Evolutionary conservation across 2,329 filamentous ascomycete genomes (phyloP), one percentile per base, ranked within the genome.

Genomic region (Trichocomaceae sp.): DNA sequence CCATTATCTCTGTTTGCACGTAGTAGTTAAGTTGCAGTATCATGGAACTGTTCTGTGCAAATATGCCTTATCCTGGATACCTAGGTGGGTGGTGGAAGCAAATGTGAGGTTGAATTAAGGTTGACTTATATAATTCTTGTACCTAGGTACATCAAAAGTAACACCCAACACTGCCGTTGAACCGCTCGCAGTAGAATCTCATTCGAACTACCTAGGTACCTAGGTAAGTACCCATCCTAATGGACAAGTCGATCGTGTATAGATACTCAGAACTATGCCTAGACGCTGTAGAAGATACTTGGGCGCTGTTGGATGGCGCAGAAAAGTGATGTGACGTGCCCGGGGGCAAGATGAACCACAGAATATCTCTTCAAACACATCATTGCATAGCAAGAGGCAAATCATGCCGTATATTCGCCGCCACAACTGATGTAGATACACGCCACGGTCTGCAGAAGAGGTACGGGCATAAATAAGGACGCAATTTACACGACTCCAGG

Each of bases 391-490:
- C 31, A 35, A 15, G 31, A 35, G 31, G 31, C 31, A 35, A 35
- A 29, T 3, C 9, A 35, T 35, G 13, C 31, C 6, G 6, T n/a
- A 22, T 3, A 42, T 15, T n/a, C 49, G 23, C 31, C 23, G 51
- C 51, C 42, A 41, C 51, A 35, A 4, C 2, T 13, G 12, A 46
- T 37, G 41, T 47, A 53, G 39, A 39, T 29, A 1, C 20, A 41
- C 26, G 50, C 42, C 44, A 26, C 42, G 13, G 42, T 37, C 26
- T 39, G 49, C n/a, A 19, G 35, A 29, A 31, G 44, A 47, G 39
- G 33, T 20, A 15, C 10, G 37, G 15, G 44, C 51, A 53, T 53
- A 53, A 53, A 53, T 52, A 53, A 20, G 29, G 44, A 47, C 22
- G 20, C 44, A 35, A 53, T 26, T 41, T 47, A 42, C 39, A 20